Evolutionary conservation across 1,284 basidiomycete genomes (phyloP).

Genomic region (Irpex sp.): DNA sequence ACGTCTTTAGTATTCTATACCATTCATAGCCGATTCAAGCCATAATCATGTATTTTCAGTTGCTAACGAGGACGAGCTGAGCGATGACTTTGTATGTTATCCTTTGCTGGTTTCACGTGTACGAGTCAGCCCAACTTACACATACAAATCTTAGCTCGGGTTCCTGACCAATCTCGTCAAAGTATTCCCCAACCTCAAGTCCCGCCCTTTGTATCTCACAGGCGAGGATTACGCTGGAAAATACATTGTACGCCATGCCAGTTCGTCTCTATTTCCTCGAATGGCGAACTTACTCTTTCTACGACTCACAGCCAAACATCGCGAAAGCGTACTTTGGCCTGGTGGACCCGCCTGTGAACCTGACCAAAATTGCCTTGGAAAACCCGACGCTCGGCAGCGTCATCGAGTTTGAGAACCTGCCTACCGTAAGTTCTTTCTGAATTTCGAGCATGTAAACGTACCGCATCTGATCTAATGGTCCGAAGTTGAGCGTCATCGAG

Average conservation of each 20-base stretch:
- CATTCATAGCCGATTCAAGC: not conserved
- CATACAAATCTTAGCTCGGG: conserved; percentile 12
- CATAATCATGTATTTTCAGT: conserved; percentile 30
- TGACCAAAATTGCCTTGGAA: conserved; percentile 62
- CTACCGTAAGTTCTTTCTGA: conserved; percentile 44
- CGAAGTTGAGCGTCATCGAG: conserved; percentile 11
- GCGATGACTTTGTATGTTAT: conserved; percentile 53
- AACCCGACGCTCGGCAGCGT: conserved; percentile 49
- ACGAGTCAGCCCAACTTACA: not conserved
- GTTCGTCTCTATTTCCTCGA: too few species aligned
- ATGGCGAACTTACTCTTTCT: conserved; percentile 1
- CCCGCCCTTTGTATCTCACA: conserved; percentile 24
- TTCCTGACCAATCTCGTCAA: conserved; percentile 20
- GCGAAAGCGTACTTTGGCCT: conserved; percentile 55
- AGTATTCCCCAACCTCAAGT: conserved; percentile 25
- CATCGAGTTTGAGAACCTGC: conserved; percentile 41
- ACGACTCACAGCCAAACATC: conserved; percentile 48
- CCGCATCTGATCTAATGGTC: not conserved
- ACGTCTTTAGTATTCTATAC: conserved; percentile 13
- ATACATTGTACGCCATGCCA: conserved; percentile 31
- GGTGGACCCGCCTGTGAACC: conserved; percentile 54
- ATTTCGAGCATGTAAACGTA: too few species aligned
- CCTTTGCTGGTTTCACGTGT: not conserved
- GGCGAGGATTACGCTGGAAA: conserved; percentile 28
- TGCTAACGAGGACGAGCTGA: conserved; percentile 60